Conservation (phyloP, 257 asterid species). For the Nicotiana otophora region DNA sequence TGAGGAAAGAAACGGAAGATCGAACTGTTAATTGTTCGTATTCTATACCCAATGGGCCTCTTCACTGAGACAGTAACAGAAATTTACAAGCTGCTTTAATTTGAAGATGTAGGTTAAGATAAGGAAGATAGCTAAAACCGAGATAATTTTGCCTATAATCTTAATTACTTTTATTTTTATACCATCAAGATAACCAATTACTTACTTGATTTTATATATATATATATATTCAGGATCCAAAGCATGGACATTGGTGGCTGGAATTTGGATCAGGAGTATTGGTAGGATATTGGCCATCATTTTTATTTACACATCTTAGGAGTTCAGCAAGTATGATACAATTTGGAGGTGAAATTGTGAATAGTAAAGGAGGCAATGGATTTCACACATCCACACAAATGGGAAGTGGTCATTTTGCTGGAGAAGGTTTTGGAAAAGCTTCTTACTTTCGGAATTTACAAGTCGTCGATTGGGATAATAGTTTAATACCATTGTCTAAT, state of each 20-base stretch:
- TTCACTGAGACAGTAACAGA: not conserved
- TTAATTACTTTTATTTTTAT: not conserved
- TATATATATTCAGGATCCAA: slow-evolving; percentile 37
- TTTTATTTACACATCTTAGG: slow-evolving; percentile 34
- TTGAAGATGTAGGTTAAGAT: not conserved
- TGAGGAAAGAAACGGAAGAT: not conserved
- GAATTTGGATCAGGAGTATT: slow-evolving; percentile 42
- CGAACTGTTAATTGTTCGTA: not conserved
- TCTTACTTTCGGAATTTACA: slow-evolving; percentile 47
- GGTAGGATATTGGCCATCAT: slow-evolving; percentile 52
- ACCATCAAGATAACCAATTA: not conserved
- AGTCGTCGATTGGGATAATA: slow-evolving; percentile 51
- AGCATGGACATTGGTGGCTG: slow-evolving; percentile 55
- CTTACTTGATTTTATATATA: too few relatives aligned
- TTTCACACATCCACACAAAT: slow-evolving; percentile 49
- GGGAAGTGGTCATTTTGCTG: slow-evolving; percentile 60
- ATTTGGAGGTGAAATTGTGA: slow-evolving; percentile 52
- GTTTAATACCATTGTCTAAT: slow-evolving; percentile 35
- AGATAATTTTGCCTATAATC: too few relatives aligned
- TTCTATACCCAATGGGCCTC: not conserved
- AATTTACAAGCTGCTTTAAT: not conserved
- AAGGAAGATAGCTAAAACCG: not conserved
- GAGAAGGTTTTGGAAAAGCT: slow-evolving; percentile 47
- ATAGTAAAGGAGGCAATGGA: slow-evolving; percentile 23
- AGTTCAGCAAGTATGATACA: slow-evolving; percentile 47